Evolutionary conservation across 2,329 filamentous ascomycete species (phyloP), one percentile per base, ranked within the genome.

Genomic region (Cryphonectria naterciae): DNA sequence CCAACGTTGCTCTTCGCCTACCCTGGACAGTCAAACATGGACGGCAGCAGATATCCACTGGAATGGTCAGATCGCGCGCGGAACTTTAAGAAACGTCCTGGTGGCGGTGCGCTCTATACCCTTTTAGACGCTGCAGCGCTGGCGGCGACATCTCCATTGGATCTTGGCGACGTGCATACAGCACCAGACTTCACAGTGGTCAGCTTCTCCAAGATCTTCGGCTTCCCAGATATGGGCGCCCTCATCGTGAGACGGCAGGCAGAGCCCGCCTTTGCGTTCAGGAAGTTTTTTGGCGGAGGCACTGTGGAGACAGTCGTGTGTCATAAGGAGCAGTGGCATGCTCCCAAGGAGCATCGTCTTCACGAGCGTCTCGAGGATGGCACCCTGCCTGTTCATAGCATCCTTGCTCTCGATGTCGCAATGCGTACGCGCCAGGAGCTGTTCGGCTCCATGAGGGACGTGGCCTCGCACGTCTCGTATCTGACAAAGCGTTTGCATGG

Each of bases 201-300:
- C 58, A 98, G 95, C 79, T 90, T 98, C 74, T 97, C 98, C 83
- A 99, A 98, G 80, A 95, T 98, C n/a, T 98, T 98, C 79, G 95
- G 96, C 1, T 98, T 98, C 74, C 95, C 95, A 0, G 93, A 98
- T 78, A 84, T 98, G 1, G 95, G 95, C 1, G 94, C 91, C 1
- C 82, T 99, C 70, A 89, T 98, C 41, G 89, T 98, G 17, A 89
- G 92, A 58, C 94, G 93, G 75, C 85, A 88, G 43, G 88, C 92
- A 17, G 89, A 88, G 8, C 79, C 85, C 54, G 78, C 91, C 3
- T 90, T 97, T 63, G 83, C 87, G 43, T 83, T 85, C 58, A 88
- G 94, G 72, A 90, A 84, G 73, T 99, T 97, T 77, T 99, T 99
- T 81, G 95, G 95, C 7, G 96, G 95, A 8, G 96, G 96, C 4